A percentile compares a stretch with the other conserved stretches of the same genome.
phyloP scores from a whole-genome alignment of 1,284 basidiomycete species.

The Phlebopus sp. region DNA sequence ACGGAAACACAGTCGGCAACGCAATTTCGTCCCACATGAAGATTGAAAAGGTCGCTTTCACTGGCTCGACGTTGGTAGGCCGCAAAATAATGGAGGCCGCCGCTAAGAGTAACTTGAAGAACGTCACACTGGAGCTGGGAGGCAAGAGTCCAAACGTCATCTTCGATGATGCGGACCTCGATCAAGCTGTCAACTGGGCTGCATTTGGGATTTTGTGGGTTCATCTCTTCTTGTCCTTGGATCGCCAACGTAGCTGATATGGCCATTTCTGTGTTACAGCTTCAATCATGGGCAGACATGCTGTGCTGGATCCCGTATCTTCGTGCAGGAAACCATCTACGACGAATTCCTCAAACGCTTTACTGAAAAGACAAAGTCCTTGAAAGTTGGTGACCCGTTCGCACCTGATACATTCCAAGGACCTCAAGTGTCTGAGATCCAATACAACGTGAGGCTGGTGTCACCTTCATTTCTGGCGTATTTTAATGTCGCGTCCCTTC shows the following conservation, averaged over 20 bases:
- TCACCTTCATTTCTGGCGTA: slow-evolving; percentile 27
- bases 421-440: slow-evolving; percentile 79
- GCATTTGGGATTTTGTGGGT: slow-evolving; percentile 73
- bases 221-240: neutral
- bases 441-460: slow-evolving; percentile 58
- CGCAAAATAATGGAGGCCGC: slow-evolving; percentile 83
- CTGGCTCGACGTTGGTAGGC: slow-evolving; percentile 77
- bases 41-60: slow-evolving; percentile 75
- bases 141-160: slow-evolving; percentile 87
- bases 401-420: slow-evolving; percentile 69
- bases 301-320: slow-evolving; percentile 84
- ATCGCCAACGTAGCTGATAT: slow-evolving; percentile 30
- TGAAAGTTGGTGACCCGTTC: slow-evolving; percentile 85
- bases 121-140: slow-evolving; percentile 88
- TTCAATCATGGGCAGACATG: slow-evolving; percentile 85
- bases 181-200: slow-evolving; percentile 81
- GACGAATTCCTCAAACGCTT: slow-evolving; percentile 72
- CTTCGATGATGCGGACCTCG: slow-evolving; percentile 71
- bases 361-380: slow-evolving; percentile 51
- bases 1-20: slow-evolving; percentile 65
- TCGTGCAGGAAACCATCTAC: slow-evolving; percentile 81
- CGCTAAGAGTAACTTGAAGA: slow-evolving; percentile 84
- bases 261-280: slow-evolving; percentile 42
- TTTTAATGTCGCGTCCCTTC: slow-evolving; percentile 34
- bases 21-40: slow-evolving; percentile 63